Percentiles rank a stretch among this genome's conserved stretches.
Conservation (phyloP, 2,329 filamentous ascomycete species). For the Colletotrichum liaoningense region DNA sequence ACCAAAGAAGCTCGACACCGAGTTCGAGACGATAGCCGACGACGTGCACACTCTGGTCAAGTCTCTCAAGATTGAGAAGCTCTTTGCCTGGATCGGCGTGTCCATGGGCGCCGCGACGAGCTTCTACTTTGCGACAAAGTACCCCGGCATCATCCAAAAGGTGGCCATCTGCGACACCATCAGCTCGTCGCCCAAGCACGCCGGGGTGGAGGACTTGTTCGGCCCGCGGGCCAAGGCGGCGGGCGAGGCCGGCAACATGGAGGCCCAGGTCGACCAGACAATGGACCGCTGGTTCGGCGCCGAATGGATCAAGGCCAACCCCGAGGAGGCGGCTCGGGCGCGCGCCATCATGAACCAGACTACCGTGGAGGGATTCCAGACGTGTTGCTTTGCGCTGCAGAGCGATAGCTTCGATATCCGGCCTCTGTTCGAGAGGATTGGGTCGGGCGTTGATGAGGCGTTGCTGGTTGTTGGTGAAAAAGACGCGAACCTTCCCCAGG, state of each 20-base stretch:
- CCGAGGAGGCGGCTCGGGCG: slow-evolving; percentile 49
- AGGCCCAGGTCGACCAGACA: slow-evolving; percentile 44
- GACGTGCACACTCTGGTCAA: slow-evolving; percentile 50
- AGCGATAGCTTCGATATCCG: slow-evolving; percentile 52
- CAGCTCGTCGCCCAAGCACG: slow-evolving; percentile 49
- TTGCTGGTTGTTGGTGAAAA: slow-evolving; percentile 54
- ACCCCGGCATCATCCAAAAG: slow-evolving; percentile 50
- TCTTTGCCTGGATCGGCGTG: slow-evolving; percentile 56
- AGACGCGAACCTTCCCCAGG: slow-evolving; percentile 52
- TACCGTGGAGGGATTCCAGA: slow-evolving; percentile 53
- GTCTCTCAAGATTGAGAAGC: slow-evolving; percentile 43
- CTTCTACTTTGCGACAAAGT: slow-evolving; percentile 50
- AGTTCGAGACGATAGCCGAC: slow-evolving; percentile 51
- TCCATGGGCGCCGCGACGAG: slow-evolving; percentile 57
- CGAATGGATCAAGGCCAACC: slow-evolving; percentile 48
- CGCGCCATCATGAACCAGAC: slow-evolving; percentile 49
- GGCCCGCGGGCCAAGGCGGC: slow-evolving; percentile 48
- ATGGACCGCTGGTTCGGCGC: slow-evolving; percentile 55
- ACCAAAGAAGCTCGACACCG: slow-evolving; percentile 48
- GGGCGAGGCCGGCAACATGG: slow-evolving; percentile 46
- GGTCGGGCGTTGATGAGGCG: slow-evolving; percentile 47
- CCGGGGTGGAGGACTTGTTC: slow-evolving; percentile 50
- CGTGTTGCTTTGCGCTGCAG: slow-evolving; percentile 52
- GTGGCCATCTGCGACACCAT: slow-evolving; percentile 55
- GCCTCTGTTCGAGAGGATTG: slow-evolving; percentile 47